A percentile compares a stretch with the other conserved stretches of the same genome.
Conservation (phyloP, 108 stramenopile species). For the Poteriospumella lacustris region DNA sequence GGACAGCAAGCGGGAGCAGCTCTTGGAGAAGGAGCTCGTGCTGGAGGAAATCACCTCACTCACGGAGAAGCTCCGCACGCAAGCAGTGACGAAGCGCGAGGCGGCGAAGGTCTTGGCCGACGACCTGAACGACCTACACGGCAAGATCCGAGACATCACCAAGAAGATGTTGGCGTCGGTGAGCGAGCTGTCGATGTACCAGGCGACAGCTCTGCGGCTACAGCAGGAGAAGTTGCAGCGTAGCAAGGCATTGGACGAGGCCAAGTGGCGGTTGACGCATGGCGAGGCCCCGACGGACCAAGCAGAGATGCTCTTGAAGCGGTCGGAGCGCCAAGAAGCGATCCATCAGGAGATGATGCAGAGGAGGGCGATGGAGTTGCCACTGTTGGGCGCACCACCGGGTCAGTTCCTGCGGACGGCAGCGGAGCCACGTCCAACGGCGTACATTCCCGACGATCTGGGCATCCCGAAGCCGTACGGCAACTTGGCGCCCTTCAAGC, state of each 20-base stretch:
- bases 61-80: slow-evolving; percentile 43
- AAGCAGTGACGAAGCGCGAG: slow-evolving; percentile 44
- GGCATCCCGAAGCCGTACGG: slow-evolving; percentile 65
- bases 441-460: slow-evolving; percentile 59
- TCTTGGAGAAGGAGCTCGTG: slow-evolving; percentile 61
- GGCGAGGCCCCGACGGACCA: slow-evolving; percentile 53
- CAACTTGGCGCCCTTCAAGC: slow-evolving; percentile 58
- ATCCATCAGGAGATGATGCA: not conserved
- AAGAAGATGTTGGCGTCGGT: slow-evolving; percentile 59
- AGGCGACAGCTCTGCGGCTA: slow-evolving; percentile 59
- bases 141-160: slow-evolving; percentile 46
- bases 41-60: slow-evolving; percentile 56
- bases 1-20: slow-evolving; percentile 48
- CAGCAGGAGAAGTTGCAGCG: slow-evolving; percentile 54
- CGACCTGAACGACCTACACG: slow-evolving; percentile 53
- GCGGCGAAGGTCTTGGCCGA: slow-evolving; percentile 38
- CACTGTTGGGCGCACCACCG: not conserved
- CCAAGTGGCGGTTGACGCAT: slow-evolving; percentile 26
- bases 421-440: slow-evolving; percentile 62
- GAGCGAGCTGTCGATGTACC: slow-evolving; percentile 62
- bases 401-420: slow-evolving; percentile 39
- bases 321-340: slow-evolving; percentile 25
- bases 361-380: not conserved
- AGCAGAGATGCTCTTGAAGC: slow-evolving; percentile 46
- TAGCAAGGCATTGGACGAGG: slow-evolving; percentile 30